A percentile compares a stretch with the other conserved stretches of the same genome.
These are phyloP conservation scores for Hygrophoropsis aurantiaca DNA, from an alignment of 768 basidiomycete species.

Conservation along the genomic window DNA sequence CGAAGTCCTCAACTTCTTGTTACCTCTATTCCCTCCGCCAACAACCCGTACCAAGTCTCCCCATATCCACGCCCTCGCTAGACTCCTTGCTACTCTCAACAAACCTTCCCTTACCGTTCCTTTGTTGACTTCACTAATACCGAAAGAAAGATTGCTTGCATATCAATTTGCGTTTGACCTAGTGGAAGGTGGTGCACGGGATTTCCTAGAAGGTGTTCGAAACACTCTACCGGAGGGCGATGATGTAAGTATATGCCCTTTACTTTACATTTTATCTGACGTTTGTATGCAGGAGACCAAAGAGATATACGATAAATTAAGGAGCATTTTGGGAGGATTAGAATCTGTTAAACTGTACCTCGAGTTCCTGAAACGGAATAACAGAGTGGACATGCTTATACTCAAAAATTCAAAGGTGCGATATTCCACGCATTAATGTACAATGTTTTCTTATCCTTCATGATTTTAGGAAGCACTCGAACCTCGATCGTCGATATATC, in stretches of 20 bases:
- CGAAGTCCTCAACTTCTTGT: conserved; percentile 73
- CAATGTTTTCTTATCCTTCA: conserved; percentile 5
- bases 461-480: conserved; percentile 77
- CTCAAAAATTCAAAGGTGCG: conserved; percentile 88
- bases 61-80: conserved; percentile 80
- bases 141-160: conserved; percentile 72
- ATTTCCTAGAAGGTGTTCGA: conserved; percentile 81
- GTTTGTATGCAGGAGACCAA: conserved; percentile 48
- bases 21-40: conserved; percentile 84
- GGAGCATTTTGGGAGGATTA: conserved; percentile 84
- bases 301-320: conserved; percentile 69
- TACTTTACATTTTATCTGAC: conserved; percentile 6
- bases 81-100: conserved; percentile 86
- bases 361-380: conserved; percentile 94
- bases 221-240: conserved; percentile 67
- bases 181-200: conserved; percentile 90
- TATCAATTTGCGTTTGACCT: conserved; percentile 97
- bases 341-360: conserved; percentile 91
- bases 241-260: conserved; percentile 42
- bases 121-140: conserved; percentile 70
- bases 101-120: conserved; percentile 76
- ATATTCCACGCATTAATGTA: neutral
- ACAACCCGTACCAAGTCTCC: conserved; percentile 69
- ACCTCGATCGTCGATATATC: conserved; percentile 93
- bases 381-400: conserved; percentile 88